These are phyloP conservation scores for Backusella parvicylindrica DNA, from an alignment of 192 early-diverging fungal species.

Conservation along the genomic window DNA sequence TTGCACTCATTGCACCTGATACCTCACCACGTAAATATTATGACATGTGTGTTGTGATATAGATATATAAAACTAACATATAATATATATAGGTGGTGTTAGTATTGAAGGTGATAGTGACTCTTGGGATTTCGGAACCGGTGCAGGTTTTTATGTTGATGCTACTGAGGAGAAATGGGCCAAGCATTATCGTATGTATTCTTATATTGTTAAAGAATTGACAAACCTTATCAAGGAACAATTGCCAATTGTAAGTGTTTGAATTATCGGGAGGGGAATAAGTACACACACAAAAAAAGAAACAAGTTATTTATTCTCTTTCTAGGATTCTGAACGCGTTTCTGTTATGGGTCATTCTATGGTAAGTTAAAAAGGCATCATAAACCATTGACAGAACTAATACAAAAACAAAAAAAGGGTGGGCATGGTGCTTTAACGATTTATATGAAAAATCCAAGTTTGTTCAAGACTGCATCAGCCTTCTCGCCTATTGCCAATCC, in stretches of 20 bases:
- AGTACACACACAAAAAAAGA: background rate
- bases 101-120: constrained; percentile 71
- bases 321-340: constrained; percentile 35
- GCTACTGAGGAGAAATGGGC: constrained; percentile 75
- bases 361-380: constrained; percentile 21
- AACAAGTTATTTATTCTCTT: background rate
- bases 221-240: constrained; percentile 50
- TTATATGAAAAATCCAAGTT: constrained; percentile 67
- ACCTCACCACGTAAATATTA: constrained; percentile 69
- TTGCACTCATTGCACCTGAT: constrained; percentile 82
- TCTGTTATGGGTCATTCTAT: constrained; percentile 73
- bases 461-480: constrained; percentile 70
- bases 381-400: background rate
- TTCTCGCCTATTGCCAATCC: constrained; percentile 85
- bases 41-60: no score
- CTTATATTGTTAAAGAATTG: constrained; percentile 76
- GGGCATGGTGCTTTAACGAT: constrained; percentile 86
- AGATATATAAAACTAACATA: background rate
- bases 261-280: background rate
- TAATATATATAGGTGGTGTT: constrained; percentile 41
- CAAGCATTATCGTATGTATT: constrained; percentile 80
- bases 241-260: constrained; percentile 57
- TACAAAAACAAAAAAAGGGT: constrained; percentile 41
- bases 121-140: constrained; percentile 64
- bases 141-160: constrained; percentile 70